Evolutionary conservation across 495 filamentous ascomycete species (phyloP), one percentile per base, ranked within the genome.

Genomic region (Filosporella fistucella): DNA sequence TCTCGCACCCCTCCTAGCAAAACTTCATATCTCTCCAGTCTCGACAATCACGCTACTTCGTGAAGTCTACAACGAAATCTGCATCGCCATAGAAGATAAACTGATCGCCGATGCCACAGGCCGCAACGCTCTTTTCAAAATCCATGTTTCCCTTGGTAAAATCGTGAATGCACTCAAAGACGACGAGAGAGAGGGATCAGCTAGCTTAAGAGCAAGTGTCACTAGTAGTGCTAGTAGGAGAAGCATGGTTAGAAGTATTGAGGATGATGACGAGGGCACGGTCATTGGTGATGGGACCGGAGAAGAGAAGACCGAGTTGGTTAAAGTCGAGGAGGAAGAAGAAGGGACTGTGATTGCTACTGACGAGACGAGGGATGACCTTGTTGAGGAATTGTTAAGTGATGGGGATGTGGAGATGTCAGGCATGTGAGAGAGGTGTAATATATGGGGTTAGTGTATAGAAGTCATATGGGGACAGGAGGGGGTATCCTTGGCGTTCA

Each of bases 41-140:
- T 78, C 77, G 0, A 67, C 65, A 1, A 66, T 69, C 30, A 63
- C 68, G 18, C 71, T 72, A 34, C 64, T 79, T 20, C 68, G 71
- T 16, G 61, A 63, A 8, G 49, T 74, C 2, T 81, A 81, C 58
- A 66, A 69, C 11, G 62, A 82, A 7, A 72, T 88, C 18, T 77
- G 75, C 26, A 64, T 76, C 22, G 85, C 85, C 9, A 84, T 94
- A 21, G 85, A 89, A 22, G 72, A 76, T 22, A 82, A 82, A 28
- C 61, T 89, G 2, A 76, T 87, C 0, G 63, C 65, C 0, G 89
- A 93, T 48, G 84, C 87, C 1, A 75, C 85, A 8, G 73, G 82
- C 41, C 73, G 84, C 7, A 93, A 91, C 47, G 79, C 85, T 0
- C 68, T 95, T 3, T 85, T 82, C 62, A 95, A 91, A 63, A 75